Percentiles rank a stretch among this genome's conserved stretches.
Evolutionary conservation across 345 rosid species (phyloP).

Genomic region (Pelargonium nanum): DNA sequence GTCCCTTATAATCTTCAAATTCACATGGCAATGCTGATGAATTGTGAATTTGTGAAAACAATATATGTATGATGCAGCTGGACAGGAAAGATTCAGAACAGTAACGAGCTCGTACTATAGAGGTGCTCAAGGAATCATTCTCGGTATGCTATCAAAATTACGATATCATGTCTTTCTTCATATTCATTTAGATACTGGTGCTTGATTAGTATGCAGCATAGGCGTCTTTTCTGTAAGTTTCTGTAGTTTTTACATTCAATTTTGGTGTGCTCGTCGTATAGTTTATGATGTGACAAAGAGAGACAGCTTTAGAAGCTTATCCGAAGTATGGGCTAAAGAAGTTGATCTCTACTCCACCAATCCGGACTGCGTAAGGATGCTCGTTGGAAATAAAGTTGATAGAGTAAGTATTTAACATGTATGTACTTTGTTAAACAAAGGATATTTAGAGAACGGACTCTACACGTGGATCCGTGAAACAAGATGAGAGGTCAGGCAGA

Average conservation of each 20-base stretch:
- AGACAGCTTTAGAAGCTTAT: slow-evolving; percentile 73
- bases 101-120: slow-evolving; percentile 48
- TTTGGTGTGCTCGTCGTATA: slow-evolving; percentile 11
- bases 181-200: not conserved
- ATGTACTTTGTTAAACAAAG: not conserved
- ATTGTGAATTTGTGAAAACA: not conserved
- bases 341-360: slow-evolving; percentile 77
- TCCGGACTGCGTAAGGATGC: slow-evolving; percentile 75
- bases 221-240: not conserved
- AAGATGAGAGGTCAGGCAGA: too few relatives aligned
- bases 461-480: not conserved
- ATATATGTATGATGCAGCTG: slow-evolving; percentile 23
- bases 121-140: slow-evolving; percentile 37
- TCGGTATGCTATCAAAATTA: slow-evolving; percentile 20
- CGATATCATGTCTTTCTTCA: not conserved
- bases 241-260: not conserved
- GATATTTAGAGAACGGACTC: not conserved
- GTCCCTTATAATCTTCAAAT: not conserved
- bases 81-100: slow-evolving; percentile 46
- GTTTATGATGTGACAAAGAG: slow-evolving; percentile 87
- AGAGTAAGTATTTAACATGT: slow-evolving; percentile 34
- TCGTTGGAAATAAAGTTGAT: slow-evolving; percentile 89
- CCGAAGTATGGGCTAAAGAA: slow-evolving; percentile 88
- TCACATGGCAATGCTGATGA: not conserved
- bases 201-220: not conserved